These are phyloP conservation scores for Harrya chromipes DNA, from an alignment of 768 basidiomycete species.

Conservation along the genomic window DNA sequence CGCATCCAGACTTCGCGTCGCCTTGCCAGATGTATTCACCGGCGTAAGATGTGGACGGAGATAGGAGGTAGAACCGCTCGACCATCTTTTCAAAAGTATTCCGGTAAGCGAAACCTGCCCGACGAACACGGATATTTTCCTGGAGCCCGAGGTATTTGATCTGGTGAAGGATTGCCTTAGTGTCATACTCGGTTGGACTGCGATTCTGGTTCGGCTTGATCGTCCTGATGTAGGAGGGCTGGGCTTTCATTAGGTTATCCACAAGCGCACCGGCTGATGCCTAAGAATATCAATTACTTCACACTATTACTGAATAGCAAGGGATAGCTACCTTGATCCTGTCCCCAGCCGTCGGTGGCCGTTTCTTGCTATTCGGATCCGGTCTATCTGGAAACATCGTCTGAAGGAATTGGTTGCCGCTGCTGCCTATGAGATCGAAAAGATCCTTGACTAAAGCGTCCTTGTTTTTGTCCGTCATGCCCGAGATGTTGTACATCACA, in stretches of 20 bases:
- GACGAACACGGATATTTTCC: conserved; percentile 96
- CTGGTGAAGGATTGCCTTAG: conserved; percentile 94
- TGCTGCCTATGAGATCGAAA: conserved; percentile 80
- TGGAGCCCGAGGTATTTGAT: conserved; percentile 99
- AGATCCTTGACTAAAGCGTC: conserved; percentile 94
- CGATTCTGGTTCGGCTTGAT: conserved; percentile 99
- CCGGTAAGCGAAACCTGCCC: conserved; percentile 97
- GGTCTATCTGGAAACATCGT: conserved; percentile 89
- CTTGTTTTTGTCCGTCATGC: conserved; percentile 99
- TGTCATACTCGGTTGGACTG: conserved; percentile 87
- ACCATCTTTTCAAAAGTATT: conserved; percentile 99
- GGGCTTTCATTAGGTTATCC: conserved; percentile 95
- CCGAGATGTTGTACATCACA: conserved; percentile 94
- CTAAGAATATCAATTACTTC: conserved; percentile 34
- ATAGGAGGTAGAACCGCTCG: conserved; percentile 94
- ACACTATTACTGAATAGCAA: neutral
- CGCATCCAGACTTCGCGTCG: conserved; percentile 86
- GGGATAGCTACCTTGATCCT: conserved; percentile 76
- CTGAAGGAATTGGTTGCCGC: conserved; percentile 84
- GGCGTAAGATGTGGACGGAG: conserved; percentile 93
- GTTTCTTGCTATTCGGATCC: conserved; percentile 95
- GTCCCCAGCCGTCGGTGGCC: conserved; percentile 96
- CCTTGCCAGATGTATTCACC: conserved; percentile 98
- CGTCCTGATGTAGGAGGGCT: conserved; percentile 97
- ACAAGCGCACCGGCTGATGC: conserved; percentile 94